Base-by-base conservation (phyloP, 352 stramenopile genomes). In the Globisporangium middletonii region DNA sequence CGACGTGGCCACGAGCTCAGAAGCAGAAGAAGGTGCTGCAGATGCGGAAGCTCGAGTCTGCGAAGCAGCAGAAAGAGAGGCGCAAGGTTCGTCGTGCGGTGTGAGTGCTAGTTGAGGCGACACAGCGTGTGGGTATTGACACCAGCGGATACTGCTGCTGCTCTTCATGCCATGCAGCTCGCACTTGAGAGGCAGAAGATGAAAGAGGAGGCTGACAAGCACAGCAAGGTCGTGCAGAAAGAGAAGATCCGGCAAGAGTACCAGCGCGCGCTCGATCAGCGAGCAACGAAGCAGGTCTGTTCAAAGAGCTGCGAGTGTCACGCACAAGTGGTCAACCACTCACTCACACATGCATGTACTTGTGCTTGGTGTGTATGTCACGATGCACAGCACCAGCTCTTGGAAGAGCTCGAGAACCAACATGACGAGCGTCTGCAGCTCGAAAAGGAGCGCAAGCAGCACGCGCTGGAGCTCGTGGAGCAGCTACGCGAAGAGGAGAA, bases 401-500 rank as follows among this genome's bases (percentile, higher is more conserved):
- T 71, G 2, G 68, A 83, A 42, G 26, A 38, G 48, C 57, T 69
- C 16, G 69, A 77, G 26, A 64, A 63, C 8, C 67, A 79, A 38
- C 73, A 84, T 43, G 53, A 55, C 11, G 56, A 73, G n/a, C 71
- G 74, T 7, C 41, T 85, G 7, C 46, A 63, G 9, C 27, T 57
- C 6, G 78, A 88, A 49, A 71, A 69, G 45, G 41, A 69, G 30
- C 73, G 69, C 9, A 72, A 86, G 35, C 61, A 73, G 23, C 57
- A 81, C 30, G 76, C 73, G 1, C 56, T 67, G 35, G 38, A 50
- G 26, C 45, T 75, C 45, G 59, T 88, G 9, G 49, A 77, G 18
- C 65, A 71, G 45, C 80, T 88, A 64, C 67, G 67, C 12, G 64
- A 88, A 28, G 78, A 88, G 55, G 78, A 88, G 61, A 74, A 67